phyloP scores from a whole-genome alignment of 2,329 filamentous ascomycete genomes.

The Rutstroemia sp. region DNA sequence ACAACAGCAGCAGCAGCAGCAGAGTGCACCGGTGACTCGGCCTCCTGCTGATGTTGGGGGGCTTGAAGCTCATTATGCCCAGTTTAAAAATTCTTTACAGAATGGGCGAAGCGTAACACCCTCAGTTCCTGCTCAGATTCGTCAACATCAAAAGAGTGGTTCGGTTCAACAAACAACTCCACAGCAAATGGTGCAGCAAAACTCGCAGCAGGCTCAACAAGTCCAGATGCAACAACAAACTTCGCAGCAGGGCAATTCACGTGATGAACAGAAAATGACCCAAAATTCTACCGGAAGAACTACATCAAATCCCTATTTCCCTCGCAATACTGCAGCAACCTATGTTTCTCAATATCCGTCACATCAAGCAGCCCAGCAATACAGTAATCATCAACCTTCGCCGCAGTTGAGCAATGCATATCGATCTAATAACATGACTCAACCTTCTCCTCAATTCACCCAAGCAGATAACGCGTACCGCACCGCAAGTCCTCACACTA shows the following conservation, averaged over 20 bases:
- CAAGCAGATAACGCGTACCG: constrained; percentile 25
- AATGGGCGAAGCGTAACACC: constrained; percentile 25
- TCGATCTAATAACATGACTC: constrained; percentile 19
- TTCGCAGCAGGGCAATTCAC: constrained; percentile 21
- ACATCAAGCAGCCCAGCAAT: constrained; percentile 27
- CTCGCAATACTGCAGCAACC: constrained; percentile 17
- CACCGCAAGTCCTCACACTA: constrained; percentile 25
- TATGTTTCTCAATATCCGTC: constrained; percentile 28
- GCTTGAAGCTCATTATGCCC: constrained; percentile 29
- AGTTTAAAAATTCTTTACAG: constrained; percentile 24
- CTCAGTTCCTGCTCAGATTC: constrained; percentile 18
- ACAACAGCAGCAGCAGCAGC: neutral
- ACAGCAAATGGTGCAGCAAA: constrained; percentile 18
- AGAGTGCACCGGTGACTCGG: constrained; percentile 19
- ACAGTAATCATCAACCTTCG: constrained; percentile 23
- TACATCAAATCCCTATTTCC: constrained; percentile 24
- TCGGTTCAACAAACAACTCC: constrained; percentile 22
- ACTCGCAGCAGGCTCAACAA: constrained; percentile 7
- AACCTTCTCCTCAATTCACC: constrained; percentile 26
- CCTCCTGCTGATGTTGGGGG: constrained; percentile 24
- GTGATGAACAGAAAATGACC: constrained; percentile 21
- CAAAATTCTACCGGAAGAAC: constrained; percentile 18
- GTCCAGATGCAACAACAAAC: constrained; percentile 21
- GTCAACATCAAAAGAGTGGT: constrained; percentile 21
- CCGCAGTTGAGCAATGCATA: constrained; percentile 25